A percentile compares a stretch with the other conserved stretches of the same genome.
Evolutionary conservation across 78 protist species (phyloP).

Genomic region (Pelomyxa schiedti): DNA sequence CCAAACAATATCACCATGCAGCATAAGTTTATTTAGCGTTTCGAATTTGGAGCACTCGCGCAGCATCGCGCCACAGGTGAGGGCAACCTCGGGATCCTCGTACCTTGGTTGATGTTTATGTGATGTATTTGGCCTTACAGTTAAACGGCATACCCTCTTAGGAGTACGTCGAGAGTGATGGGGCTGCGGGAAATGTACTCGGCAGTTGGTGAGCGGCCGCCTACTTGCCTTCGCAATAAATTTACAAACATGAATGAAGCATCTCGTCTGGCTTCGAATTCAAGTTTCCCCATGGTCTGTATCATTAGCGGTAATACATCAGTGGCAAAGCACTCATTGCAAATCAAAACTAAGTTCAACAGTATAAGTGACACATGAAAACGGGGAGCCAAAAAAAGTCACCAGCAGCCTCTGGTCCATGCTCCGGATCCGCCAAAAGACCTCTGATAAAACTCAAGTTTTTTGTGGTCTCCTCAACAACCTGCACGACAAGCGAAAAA

Average conservation of each 20-base stretch:
- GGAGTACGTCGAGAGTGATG: conserved; percentile 37
- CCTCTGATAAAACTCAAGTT: too few species aligned
- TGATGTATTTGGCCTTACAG: too few species aligned
- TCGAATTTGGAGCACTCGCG: conserved; percentile 73
- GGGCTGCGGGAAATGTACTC: conserved; percentile 51
- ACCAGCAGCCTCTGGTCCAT: too few species aligned
- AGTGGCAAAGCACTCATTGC: too few species aligned
- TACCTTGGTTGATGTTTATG: too few species aligned
- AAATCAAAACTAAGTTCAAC: too few species aligned
- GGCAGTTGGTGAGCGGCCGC: conserved; percentile 59
- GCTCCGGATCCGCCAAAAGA: too few species aligned
- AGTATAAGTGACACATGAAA: too few species aligned
- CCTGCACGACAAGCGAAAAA: not conserved
- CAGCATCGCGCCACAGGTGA: conserved; percentile 73
- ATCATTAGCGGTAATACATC: too few species aligned
- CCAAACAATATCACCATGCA: conserved; percentile 37
- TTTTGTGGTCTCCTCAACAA: not conserved
- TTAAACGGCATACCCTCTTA: conserved; percentile 52
- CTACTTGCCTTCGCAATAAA: conserved; percentile 44
- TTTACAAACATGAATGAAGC: conserved; percentile 63
- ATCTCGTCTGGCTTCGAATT: too few species aligned
- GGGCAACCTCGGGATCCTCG: conserved; percentile 55
- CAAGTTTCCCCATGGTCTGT: too few species aligned
- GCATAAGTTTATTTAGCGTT: conserved; percentile 33
- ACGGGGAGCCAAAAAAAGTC: too few species aligned